Evolutionary conservation across 305 asterid species (phyloP), one percentile per base, ranked within the genome.

Genomic region (Lippia alba): DNA sequence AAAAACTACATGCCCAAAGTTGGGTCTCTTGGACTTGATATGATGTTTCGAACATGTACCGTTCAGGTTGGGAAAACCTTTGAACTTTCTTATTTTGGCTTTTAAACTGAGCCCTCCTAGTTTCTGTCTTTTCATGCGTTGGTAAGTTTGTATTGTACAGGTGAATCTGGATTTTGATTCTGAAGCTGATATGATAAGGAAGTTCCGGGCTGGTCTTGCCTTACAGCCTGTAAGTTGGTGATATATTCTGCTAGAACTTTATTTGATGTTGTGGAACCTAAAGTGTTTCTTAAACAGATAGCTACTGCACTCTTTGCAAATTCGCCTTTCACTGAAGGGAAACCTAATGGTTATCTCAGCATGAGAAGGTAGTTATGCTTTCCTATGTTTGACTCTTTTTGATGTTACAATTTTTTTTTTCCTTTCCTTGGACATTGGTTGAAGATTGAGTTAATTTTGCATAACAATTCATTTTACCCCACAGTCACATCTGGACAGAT

Each of bases 1-100:
- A 84, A 74, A 76, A 88, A 89, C 76, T 91, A 94, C 88, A 94
- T 91, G 97, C 97, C 99, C 64, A 90, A 88, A 78, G 99, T 94
- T 82, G 99, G 97, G 61, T 74, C 99, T 41, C 92, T 91, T 73
- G 97, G 96, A 67, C 97, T 89, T 57, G 99, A 94, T 81, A 88
- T 88, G 93, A 94, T 91, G 97, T 88, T 88, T 67, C 81, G 97
- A 69, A 94, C 97, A 51, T 91, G 97, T 73, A 91, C 97, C 12
- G 97, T 94, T 20, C 99, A 94, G 97, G 99, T 94, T 72, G 61
- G 82, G 14, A 60, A 4, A 50, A 55, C 56, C 67, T 24, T 51
- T 19, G n/a, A 19, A 49, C 16, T 44, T 79, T 41, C 18, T 17
- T 34, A 57, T 70, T n/a, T 44, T 53, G 16, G 18, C 59, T 66